Conservation (phyloP, 2,329 filamentous ascomycete species). For the Alternaria sp. region DNA sequence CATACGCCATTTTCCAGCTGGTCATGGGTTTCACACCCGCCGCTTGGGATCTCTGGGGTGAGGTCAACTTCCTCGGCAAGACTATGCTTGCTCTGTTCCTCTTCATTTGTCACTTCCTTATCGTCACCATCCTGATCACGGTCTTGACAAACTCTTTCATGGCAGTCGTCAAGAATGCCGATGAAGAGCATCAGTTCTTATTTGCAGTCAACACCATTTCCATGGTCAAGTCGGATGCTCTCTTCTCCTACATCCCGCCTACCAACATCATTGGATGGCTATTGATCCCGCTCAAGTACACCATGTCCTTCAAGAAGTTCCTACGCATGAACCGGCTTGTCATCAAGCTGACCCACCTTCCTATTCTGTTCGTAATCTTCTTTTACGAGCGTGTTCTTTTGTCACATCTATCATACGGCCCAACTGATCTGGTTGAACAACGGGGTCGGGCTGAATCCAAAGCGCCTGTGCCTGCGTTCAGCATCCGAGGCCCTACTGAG, state of each 20-base stretch:
- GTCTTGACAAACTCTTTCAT: conserved; percentile 98
- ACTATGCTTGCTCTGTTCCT: conserved; percentile 79
- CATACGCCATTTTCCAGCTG: conserved; percentile 90
- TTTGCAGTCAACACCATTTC: conserved; percentile 97
- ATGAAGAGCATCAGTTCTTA: conserved; percentile 88
- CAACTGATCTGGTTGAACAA: conserved; percentile 83
- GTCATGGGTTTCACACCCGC: conserved; percentile 95
- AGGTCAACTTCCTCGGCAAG: conserved; percentile 80
- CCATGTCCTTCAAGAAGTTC: conserved; percentile 80
- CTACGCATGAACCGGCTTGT: conserved; percentile 86
- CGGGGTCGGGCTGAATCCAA: conserved; percentile 65
- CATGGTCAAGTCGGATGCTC: conserved; percentile 96
- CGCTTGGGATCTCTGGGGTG: conserved; percentile 88
- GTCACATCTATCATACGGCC: conserved; percentile 76
- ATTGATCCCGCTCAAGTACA: conserved; percentile 79
- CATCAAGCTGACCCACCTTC: conserved; percentile 90
- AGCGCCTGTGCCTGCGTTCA: conserved; percentile 58
- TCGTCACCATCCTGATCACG: conserved; percentile 92
- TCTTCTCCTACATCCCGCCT: conserved; percentile 93
- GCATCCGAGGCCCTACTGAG: conserved; percentile 51
- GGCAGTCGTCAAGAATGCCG: conserved; percentile 90
- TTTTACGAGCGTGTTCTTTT: conserved; percentile 84
- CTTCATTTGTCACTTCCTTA: conserved; percentile 93
- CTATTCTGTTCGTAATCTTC: conserved; percentile 85
- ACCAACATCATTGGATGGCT: conserved; percentile 92